phyloP scores from a whole-genome alignment of 345 rosid genomes.

The Excoecaria cochinchinensis region DNA sequence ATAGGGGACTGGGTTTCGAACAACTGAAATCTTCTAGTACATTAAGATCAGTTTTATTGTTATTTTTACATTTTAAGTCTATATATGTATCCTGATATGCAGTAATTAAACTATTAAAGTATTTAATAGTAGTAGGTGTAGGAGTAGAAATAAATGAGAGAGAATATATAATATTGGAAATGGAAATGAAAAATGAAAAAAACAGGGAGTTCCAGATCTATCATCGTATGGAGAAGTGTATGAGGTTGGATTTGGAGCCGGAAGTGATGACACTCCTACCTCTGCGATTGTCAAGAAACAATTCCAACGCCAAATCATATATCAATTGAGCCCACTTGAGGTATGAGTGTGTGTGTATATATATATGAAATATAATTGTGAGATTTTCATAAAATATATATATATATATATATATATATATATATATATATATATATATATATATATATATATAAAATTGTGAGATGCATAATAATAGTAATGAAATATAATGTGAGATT shows the following conservation, averaged over 20 bases:
- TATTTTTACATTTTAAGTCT: no score
- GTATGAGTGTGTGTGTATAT: constrained; percentile 26
- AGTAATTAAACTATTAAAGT: not conserved
- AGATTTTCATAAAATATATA: no score
- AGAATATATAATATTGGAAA: not conserved
- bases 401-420: no score
- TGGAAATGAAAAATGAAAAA: not conserved
- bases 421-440: no score
- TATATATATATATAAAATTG: no score
- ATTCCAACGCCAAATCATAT: constrained; percentile 54
- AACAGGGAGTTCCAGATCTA: constrained; percentile 78
- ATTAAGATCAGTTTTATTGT: no score
- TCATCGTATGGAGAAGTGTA: constrained; percentile 68
- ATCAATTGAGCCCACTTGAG: constrained; percentile 71
- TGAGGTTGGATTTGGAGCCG: constrained; percentile 65
- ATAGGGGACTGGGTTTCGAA: no score
- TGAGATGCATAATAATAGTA: no score
- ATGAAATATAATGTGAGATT: no score
- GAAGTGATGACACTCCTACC: constrained; percentile 71
- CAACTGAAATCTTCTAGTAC: no score
- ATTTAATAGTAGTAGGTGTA: no score
- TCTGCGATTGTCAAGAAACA: constrained; percentile 57
- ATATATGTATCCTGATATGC: not conserved
- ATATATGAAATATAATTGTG: not conserved
- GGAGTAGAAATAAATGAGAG: no score